Evolutionary conservation across 352 stramenopile species (phyloP), one percentile per base, ranked within the genome.

Genomic region (Phytophthora ohioensis): DNA sequence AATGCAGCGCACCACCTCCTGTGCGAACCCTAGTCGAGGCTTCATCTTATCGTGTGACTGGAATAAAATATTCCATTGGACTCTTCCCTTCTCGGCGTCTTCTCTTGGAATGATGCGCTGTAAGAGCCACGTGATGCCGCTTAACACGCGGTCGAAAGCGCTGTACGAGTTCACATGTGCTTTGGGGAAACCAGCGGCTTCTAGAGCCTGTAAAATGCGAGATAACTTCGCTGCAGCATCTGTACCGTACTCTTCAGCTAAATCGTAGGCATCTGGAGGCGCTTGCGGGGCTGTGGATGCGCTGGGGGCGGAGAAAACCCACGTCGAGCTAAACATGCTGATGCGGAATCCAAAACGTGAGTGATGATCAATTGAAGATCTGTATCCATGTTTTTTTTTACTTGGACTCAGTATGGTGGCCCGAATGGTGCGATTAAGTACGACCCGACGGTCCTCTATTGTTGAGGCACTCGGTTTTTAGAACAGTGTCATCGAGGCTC

Each of bases 51-150:
- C 68, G 57, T 92, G 84, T n/a, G 70, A 51, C 64, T 90, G 84
- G 58, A 85, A 91, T 5, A 93, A 64, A 9, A 88, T 69, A 32
- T 91, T 73, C 82, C 84, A 93, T 57, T 91, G 79, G 32, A 93
- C 80, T 57, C 86, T 78, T 4, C 79, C 79, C 1, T 32, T 51
- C 2, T 42, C 46, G 0, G 73, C 77, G 36, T 86, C 67, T 66
- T 92, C 82, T 35, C 86, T 80, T 32, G 57, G 52, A 34, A 91
- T 81, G 6, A 90, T 52, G 8, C 73, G 81, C 67, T 93, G 82
- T 34, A 94, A 71, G 42, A 91, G 65, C 84, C 87, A 94, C 46
- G 66, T 56, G 30, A 90, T 43, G 13, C 83, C 87, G 17, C 82
- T 75, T 13, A 94, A 51, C 0, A 92, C 69, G 61, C 86, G 82